phyloP scores from a whole-genome alignment of 2,329 filamentous ascomycete species.

The Aspergillus ibericus region DNA sequence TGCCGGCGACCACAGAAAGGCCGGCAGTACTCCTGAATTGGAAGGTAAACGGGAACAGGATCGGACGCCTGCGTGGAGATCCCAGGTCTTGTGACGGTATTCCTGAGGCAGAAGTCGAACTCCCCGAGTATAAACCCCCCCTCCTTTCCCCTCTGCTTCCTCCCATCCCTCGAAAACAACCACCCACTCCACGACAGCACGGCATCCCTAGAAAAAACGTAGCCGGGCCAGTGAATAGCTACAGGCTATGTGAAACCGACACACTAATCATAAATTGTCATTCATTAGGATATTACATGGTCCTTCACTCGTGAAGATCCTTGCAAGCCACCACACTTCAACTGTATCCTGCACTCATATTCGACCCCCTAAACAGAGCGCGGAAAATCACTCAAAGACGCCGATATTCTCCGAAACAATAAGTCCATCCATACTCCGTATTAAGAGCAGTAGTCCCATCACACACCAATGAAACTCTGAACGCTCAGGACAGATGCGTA shows the following conservation, averaged over 20 bases:
- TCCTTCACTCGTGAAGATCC: background rate
- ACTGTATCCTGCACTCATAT: background rate
- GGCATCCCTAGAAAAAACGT: no score
- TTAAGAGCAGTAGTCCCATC: background rate
- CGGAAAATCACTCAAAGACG: background rate
- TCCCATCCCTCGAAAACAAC: background rate
- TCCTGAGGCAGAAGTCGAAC: background rate
- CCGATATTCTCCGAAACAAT: background rate
- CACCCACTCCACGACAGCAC: no score
- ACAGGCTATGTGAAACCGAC: background rate
- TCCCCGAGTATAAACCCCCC: background rate
- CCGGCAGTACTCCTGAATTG: no score
- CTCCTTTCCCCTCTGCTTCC: background rate
- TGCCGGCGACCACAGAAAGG: no score
- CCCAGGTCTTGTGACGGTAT: background rate
- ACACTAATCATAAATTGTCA: conserved; percentile 5
- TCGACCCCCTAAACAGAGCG: background rate
- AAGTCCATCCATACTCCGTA: background rate
- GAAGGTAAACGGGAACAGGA: no score
- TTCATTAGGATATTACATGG: conserved; percentile 3
- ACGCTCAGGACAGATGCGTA: background rate
- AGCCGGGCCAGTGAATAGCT: no score
- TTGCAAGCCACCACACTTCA: background rate
- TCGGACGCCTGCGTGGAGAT: no score
- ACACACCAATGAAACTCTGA: background rate